Evolutionary conservation across 768 basidiomycete genomes (phyloP).

Genomic region (Rhodotorula paludigena): DNA sequence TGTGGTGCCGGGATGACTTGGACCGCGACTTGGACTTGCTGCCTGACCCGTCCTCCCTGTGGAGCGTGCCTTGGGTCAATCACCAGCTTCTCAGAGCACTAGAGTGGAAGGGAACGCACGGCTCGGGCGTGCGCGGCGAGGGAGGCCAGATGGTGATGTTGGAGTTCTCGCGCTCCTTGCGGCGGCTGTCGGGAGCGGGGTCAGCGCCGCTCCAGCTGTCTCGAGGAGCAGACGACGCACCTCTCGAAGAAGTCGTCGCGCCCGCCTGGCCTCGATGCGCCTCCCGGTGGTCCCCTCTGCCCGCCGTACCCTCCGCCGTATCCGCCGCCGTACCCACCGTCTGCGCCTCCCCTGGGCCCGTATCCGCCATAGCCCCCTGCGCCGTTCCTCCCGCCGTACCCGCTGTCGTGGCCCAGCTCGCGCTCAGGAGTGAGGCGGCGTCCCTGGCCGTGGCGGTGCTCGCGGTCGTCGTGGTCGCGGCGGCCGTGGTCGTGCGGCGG

Average conservation of each 20-base stretch:
- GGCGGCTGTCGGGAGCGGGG: constrained; percentile 56
- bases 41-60: constrained; percentile 1
- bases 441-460: constrained; percentile 6
- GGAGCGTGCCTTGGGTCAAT: no score
- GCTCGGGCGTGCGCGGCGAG: constrained; percentile 66
- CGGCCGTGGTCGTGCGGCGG: neutral
- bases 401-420: constrained; percentile 15
- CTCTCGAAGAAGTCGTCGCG: constrained; percentile 62
- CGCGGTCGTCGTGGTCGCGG: neutral
- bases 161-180: constrained; percentile 60
- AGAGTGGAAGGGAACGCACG: constrained; percentile 45
- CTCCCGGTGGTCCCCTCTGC: neutral
- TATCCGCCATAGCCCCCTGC: neutral
- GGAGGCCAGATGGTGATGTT: constrained; percentile 70
- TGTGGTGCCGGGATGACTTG: neutral
- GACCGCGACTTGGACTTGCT: constrained; percentile 52
- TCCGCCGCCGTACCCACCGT: neutral
- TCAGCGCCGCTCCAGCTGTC: neutral
- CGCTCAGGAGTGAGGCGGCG: constrained; percentile 30
- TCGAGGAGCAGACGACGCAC: constrained; percentile 47
- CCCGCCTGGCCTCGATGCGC: constrained; percentile 43
- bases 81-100: neutral
- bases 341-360: constrained; percentile 21
- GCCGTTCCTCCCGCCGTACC: neutral
- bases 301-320: neutral